Evolutionary conservation across 306 rosid genomes (phyloP).

Genomic region (Vigna unguiculata): DNA sequence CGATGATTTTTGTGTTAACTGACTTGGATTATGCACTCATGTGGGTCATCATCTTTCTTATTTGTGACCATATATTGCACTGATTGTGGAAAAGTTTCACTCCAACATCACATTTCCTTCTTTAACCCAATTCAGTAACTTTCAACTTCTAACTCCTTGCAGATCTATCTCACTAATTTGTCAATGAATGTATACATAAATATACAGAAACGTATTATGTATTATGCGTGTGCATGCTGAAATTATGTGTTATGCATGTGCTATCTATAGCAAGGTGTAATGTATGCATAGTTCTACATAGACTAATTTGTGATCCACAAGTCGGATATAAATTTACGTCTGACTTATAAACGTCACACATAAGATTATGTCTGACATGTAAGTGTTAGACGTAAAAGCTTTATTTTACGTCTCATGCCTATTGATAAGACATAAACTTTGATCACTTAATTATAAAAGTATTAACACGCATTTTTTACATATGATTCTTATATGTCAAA

Average conservation of each 20-base stretch:
- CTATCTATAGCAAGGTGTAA: background rate
- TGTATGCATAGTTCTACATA: background rate
- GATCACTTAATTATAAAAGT: no score
- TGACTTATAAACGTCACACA: no score
- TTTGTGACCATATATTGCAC: conserved; percentile 23
- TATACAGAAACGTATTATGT: background rate
- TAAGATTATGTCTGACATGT: no score
- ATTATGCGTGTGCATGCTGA: background rate
- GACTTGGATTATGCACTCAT: conserved; percentile 22
- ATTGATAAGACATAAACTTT: no score
- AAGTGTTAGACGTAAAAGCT: no score
- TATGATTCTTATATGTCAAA: no score
- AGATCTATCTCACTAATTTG: background rate
- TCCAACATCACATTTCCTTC: conserved; percentile 5
- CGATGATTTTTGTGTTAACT: conserved; percentile 38
- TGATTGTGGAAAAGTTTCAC: conserved; percentile 8
- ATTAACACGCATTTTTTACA: no score
- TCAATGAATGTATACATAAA: background rate
- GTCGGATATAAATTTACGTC: no score
- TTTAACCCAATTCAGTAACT: conserved; percentile 7
- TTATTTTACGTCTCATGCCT: no score
- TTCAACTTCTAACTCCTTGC: background rate
- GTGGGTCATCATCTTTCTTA: conserved; percentile 41
- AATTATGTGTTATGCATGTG: background rate
- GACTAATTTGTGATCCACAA: no score